These are phyloP conservation scores for Sporothrix brunneoviolacea DNA, from an alignment of 2,329 filamentous ascomycete genomes.

Conservation along the genomic window DNA sequence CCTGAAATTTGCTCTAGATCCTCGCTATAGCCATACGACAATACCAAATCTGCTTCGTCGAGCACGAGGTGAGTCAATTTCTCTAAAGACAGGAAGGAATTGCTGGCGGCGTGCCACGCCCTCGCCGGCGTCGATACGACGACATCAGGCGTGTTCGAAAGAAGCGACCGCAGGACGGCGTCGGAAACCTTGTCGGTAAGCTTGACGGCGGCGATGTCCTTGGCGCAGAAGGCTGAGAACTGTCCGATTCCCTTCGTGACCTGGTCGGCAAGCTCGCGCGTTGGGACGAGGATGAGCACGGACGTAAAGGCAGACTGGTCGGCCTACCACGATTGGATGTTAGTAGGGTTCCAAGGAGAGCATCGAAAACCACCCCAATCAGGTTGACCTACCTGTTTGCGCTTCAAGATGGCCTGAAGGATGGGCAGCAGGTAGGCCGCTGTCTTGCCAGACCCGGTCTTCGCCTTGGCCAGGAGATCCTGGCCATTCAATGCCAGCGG, in stretches of 20 bases:
- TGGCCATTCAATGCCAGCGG: constrained; percentile 80
- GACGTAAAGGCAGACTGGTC: constrained; percentile 52
- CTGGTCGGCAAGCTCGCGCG: constrained; percentile 88
- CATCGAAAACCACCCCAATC: too few relatives aligned
- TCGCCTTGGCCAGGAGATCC: constrained; percentile 85
- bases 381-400: constrained; percentile 52
- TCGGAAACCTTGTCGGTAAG: constrained; percentile 86
- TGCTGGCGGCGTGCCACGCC: constrained; percentile 70
- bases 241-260: constrained; percentile 71
- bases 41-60: constrained; percentile 87
- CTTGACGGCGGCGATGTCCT: constrained; percentile 76
- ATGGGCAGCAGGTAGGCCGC: constrained; percentile 90
- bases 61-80: constrained; percentile 73
- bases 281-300: constrained; percentile 87
- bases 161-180: constrained; percentile 76
- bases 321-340: too few relatives aligned
- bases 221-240: constrained; percentile 76
- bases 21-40: constrained; percentile 91
- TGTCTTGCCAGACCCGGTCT: constrained; percentile 95
- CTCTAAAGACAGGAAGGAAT: constrained; percentile 61
- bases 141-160: constrained; percentile 81
- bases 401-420: constrained; percentile 74
- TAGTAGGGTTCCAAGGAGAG: too few relatives aligned
- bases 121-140: constrained; percentile 87
- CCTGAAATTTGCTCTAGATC: constrained; percentile 76